Evolutionary conservation across 257 asterid genomes (phyloP).

Genomic region (Schizonepeta tenuifolia): DNA sequence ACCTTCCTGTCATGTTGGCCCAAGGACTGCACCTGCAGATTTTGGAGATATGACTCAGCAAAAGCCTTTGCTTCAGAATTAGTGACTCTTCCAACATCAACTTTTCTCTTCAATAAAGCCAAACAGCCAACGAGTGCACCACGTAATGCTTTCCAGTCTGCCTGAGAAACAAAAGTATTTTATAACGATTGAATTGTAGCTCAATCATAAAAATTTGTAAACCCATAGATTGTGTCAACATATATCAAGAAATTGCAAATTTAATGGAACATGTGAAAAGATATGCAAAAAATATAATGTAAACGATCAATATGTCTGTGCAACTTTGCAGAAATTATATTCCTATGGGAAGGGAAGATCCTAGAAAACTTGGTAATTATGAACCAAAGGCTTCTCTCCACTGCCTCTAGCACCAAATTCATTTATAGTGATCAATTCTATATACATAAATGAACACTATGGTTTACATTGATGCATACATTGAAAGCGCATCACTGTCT

Average conservation of each 20-base stretch:
- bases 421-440: neutral
- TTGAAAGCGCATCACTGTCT: neutral
- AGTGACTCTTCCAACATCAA: conserved; percentile 58
- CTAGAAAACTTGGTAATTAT: conserved; percentile 12
- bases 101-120: conserved; percentile 79
- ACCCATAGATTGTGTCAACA: neutral
- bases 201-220: conserved; percentile 13
- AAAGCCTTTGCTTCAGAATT: conserved; percentile 70
- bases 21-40: conserved; percentile 81
- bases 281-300: neutral
- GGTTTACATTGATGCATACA: neutral
- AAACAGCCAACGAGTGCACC: conserved; percentile 97
- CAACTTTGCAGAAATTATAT: conserved; percentile 6
- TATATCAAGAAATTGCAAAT: neutral
- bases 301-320: conserved; percentile 1
- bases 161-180: conserved; percentile 57
- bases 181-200: conserved; percentile 26
- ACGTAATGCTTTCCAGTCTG: conserved; percentile 93
- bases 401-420: conserved; percentile 14
- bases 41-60: conserved; percentile 57
- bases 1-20: conserved; percentile 94
- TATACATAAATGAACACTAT: conserved; percentile 1
- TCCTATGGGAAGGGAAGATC: neutral
- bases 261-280: conserved; percentile 1
- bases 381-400: conserved; percentile 8